These are phyloP conservation scores for Cystofilobasidium capitatum DNA, from an alignment of 768 basidiomycete genomes.

Conservation along the genomic window DNA sequence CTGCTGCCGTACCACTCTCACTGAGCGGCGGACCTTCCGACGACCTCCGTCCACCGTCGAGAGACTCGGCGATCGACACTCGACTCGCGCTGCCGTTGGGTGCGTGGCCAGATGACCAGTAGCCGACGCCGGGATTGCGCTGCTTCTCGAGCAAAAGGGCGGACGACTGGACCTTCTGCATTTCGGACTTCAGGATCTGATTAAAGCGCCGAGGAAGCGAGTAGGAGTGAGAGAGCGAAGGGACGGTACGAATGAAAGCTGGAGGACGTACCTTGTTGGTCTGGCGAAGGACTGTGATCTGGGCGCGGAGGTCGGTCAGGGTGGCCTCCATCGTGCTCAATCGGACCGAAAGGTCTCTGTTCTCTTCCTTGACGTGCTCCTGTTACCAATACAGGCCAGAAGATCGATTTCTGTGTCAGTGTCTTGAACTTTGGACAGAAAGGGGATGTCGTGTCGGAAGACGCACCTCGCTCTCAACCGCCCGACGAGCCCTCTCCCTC, in stretches of 20 bases:
- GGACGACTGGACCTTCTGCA: slow-evolving; percentile 90
- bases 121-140: slow-evolving; percentile 86
- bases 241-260: background rate
- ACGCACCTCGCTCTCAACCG: slow-evolving; percentile 48
- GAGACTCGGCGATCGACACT: slow-evolving; percentile 4
- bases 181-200: slow-evolving; percentile 81
- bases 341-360: slow-evolving; percentile 47
- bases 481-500: slow-evolving; percentile 35
- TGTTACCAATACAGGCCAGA: background rate
- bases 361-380: slow-evolving; percentile 38
- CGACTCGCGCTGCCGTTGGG: slow-evolving; percentile 6
- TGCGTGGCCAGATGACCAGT: slow-evolving; percentile 53
- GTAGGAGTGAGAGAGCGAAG: background rate
- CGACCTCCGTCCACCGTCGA: background rate
- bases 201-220: background rate
- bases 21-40: background rate
- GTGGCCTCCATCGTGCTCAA: slow-evolving; percentile 51
- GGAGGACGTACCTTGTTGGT: slow-evolving; percentile 69
- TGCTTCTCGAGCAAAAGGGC: slow-evolving; percentile 80
- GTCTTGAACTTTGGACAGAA: background rate
- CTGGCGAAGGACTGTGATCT: slow-evolving; percentile 58
- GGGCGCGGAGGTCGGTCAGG: slow-evolving; percentile 60
- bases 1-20: background rate
- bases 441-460: too few species aligned
- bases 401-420: background rate